phyloP scores from a whole-genome alignment of 306 rosid species.

The Cyamopsis tetragonoloba region DNA sequence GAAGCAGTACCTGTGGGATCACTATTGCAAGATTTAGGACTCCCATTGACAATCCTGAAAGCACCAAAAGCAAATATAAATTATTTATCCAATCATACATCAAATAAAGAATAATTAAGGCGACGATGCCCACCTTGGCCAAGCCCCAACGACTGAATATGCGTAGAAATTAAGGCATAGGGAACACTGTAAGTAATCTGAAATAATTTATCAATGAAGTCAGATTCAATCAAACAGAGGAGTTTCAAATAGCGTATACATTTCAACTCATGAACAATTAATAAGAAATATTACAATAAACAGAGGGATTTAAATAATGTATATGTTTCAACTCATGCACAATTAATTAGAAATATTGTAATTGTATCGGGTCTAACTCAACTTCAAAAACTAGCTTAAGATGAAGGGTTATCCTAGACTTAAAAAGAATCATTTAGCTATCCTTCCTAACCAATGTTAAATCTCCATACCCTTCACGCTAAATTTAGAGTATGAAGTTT shows the following conservation, averaged over 20 bases:
- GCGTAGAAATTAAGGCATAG: slow-evolving; percentile 77
- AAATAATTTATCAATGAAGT: slow-evolving; percentile 34
- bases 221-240: slow-evolving; percentile 13
- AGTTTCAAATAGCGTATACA: neutral
- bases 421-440: no score
- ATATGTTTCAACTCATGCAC: no score
- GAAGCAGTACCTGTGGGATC: slow-evolving; percentile 74
- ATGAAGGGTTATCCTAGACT: no score
- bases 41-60: slow-evolving; percentile 92
- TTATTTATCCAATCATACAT: slow-evolving; percentile 7
- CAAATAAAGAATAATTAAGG: slow-evolving; percentile 14
- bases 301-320: no score
- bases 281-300: no score
- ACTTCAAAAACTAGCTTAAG: no score
- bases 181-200: slow-evolving; percentile 96
- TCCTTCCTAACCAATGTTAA: no score
- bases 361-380: no score
- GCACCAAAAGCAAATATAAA: slow-evolving; percentile 29
- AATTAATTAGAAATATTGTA: no score
- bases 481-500: no score
- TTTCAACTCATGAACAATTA: neutral
- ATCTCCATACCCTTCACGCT: no score
- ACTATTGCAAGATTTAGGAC: slow-evolving; percentile 88
- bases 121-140: slow-evolving; percentile 68
- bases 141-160: slow-evolving; percentile 83